phyloP scores from a whole-genome alignment of 306 rosid species.

The Fagus sylvatica region DNA sequence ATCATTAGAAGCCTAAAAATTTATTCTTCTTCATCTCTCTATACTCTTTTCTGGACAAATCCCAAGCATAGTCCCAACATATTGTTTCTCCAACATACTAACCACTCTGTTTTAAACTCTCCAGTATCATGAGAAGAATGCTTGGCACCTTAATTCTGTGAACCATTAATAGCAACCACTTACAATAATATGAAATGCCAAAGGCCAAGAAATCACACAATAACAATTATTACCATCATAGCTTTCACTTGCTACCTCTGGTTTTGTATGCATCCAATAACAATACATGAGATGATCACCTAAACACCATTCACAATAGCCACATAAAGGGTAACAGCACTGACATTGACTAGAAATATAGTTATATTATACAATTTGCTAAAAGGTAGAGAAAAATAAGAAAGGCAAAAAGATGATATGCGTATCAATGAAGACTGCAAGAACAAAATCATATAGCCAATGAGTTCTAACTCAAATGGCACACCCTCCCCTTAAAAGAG shows the following conservation, averaged over 20 bases:
- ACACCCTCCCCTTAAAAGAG: too few relatives aligned
- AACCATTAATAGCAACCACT: not conserved
- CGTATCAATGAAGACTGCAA: not conserved
- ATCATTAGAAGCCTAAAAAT: not conserved
- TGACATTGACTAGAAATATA: not conserved
- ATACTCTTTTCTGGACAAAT: not conserved
- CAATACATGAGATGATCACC: not conserved
- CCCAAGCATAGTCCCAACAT: not conserved
- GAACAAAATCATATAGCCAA: not conserved
- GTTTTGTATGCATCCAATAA: not conserved
- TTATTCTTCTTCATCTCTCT: not conserved
- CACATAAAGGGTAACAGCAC: not conserved
- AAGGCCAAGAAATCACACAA: not conserved
- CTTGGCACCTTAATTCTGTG: not conserved
- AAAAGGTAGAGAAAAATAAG: not conserved
- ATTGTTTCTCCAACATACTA: not conserved
- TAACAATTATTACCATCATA: not conserved
- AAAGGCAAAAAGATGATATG: not conserved
- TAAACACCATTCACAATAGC: not conserved
- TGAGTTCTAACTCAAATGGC: too few relatives aligned
- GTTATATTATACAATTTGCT: not conserved
- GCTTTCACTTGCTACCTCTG: not conserved
- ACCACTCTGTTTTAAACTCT: not conserved
- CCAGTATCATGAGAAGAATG: not conserved
- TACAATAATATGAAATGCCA: not conserved